Conservation (phyloP, 1,139 yeast genomes). For the Barnettozyma hawaiiensis region DNA sequence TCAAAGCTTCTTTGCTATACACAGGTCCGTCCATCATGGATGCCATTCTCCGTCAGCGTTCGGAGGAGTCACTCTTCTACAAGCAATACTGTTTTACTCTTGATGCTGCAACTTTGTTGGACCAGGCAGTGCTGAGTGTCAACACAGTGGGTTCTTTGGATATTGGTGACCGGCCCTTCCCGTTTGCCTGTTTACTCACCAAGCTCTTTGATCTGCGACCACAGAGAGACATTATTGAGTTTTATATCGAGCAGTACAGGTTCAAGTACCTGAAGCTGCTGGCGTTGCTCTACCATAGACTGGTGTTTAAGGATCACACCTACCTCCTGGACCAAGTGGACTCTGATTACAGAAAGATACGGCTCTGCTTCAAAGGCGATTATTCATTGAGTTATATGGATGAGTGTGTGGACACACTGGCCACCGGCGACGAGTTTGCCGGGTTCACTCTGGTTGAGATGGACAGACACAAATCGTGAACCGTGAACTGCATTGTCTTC, state of each 20-base stretch:
- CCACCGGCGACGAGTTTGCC: constrained; percentile 39
- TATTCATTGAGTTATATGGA: constrained; percentile 40
- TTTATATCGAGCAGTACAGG: constrained; percentile 41
- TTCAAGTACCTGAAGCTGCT: constrained; percentile 55
- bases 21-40: constrained; percentile 34
- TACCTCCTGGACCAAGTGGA: constrained; percentile 31
- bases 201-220: constrained; percentile 54
- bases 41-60: constrained; percentile 53
- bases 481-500: too few relatives aligned
- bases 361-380: constrained; percentile 29
- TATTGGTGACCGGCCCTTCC: constrained; percentile 43
- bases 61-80: constrained; percentile 55
- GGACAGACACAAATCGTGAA: constrained; percentile 7
- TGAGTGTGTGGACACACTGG: constrained; percentile 44
- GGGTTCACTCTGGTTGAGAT: constrained; percentile 45
- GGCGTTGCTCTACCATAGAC: constrained; percentile 42
- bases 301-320: constrained; percentile 35
- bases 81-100: constrained; percentile 48
- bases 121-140: constrained; percentile 34
- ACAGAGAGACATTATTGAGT: constrained; percentile 35
- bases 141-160: constrained; percentile 43
- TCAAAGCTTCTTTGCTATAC: too few relatives aligned
- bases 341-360: constrained; percentile 41
- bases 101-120: constrained; percentile 33
- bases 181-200: constrained; percentile 49